Percentiles rank a stretch among this genome's conserved stretches.
Evolutionary conservation across 352 stramenopile species (phyloP).

Genomic region (Phytophthora pluvialis): DNA sequence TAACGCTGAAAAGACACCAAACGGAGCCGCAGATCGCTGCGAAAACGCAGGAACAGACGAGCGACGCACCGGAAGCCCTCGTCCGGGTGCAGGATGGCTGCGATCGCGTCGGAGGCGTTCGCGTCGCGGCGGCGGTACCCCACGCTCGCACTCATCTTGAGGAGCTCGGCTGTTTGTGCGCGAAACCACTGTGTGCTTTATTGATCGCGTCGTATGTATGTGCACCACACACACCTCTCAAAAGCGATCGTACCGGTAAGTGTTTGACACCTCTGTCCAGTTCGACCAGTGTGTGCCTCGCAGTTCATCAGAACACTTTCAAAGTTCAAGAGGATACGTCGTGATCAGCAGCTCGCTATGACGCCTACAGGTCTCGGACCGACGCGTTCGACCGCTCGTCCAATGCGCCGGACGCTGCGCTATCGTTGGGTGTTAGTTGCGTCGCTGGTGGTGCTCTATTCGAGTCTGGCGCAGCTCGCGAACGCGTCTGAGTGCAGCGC

Average conservation of each 20-base stretch:
- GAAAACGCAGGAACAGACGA: neutral
- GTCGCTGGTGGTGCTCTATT: constrained; percentile 30
- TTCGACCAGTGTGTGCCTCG: constrained; percentile 4
- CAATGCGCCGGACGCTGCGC: constrained; percentile 20
- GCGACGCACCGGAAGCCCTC: constrained; percentile 55
- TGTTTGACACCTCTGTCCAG: constrained; percentile 33
- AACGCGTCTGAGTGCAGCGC: constrained; percentile 53
- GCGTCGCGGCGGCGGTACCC: constrained; percentile 65
- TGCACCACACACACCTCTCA: constrained; percentile 16
- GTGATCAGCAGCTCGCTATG: constrained; percentile 26
- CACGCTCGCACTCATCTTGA: constrained; percentile 47
- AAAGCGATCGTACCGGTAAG: constrained; percentile 12
- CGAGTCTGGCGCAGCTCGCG: constrained; percentile 7
- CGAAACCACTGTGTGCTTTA: constrained; percentile 21
- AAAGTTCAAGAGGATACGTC: constrained; percentile 28
- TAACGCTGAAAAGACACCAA: neutral
- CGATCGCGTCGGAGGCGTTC: constrained; percentile 76
- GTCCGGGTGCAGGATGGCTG: constrained; percentile 65
- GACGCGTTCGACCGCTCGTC: neutral
- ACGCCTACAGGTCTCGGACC: constrained; percentile 14
- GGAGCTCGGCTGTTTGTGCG: constrained; percentile 6
- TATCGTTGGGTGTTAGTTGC: constrained; percentile 21
- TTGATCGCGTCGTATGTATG: constrained; percentile 6
- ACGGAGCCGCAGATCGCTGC: no score
- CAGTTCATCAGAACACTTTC: constrained; percentile 29